Conservation (phyloP, 2,329 filamentous ascomycete genomes). For the Arthrobotrys musiformis region DNA sequence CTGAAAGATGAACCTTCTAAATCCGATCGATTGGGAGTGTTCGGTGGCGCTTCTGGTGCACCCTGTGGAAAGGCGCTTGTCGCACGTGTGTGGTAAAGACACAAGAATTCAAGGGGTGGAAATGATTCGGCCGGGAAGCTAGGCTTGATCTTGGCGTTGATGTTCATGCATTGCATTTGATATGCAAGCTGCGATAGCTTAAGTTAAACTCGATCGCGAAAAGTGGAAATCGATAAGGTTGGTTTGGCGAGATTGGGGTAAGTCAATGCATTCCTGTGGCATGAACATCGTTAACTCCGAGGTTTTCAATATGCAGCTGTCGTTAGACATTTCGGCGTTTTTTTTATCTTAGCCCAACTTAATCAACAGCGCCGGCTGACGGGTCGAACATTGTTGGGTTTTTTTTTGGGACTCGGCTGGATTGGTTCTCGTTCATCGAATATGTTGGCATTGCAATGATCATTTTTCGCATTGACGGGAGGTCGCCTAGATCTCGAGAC, state of each 20-base stretch:
- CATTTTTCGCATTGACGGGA: neutral
- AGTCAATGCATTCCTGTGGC: neutral
- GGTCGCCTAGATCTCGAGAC: neutral
- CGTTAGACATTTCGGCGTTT: constrained; percentile 2
- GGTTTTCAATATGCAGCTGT: neutral
- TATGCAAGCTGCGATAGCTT: constrained; percentile 1
- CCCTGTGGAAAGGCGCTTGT: constrained; percentile 17
- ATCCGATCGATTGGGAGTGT: neutral
- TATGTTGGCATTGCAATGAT: constrained; percentile 1
- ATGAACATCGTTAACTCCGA: constrained; percentile 13
- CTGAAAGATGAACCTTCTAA: neutral
- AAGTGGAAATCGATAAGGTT: constrained; percentile 15
- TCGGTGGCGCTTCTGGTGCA: constrained; percentile 8
- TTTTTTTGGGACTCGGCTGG: constrained; percentile 18
- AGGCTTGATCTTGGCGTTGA: neutral
- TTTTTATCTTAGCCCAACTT: neutral
- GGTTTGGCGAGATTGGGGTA: neutral
- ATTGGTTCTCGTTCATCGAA: neutral
- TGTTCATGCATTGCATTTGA: constrained; percentile 6
- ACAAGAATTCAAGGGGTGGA: too few species aligned
- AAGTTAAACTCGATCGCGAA: neutral
- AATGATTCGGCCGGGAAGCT: neutral
- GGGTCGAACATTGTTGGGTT: neutral
- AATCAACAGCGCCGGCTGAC: too few species aligned
- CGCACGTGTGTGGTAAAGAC: constrained; percentile 4